Conservation (phyloP, 306 rosid species). For the Benincasa hispida region DNA sequence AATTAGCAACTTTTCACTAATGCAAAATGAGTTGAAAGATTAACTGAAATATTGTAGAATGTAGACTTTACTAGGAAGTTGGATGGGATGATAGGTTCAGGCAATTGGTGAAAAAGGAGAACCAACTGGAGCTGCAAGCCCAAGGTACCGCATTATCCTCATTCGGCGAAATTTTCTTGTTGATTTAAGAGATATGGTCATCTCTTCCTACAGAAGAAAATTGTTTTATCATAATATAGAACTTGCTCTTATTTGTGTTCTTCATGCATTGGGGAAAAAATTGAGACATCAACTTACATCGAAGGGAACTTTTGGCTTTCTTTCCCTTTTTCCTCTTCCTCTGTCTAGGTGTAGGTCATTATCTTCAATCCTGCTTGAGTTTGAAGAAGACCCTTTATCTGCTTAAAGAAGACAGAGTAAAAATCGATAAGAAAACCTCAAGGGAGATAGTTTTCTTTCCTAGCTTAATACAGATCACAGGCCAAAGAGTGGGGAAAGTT, state of each 20-base stretch:
- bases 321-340: conserved; percentile 56
- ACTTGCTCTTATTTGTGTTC: neutral
- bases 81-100: neutral
- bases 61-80: conserved; percentile 1
- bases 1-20: neutral
- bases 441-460: too few relatives aligned
- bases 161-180: conserved; percentile 38
- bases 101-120: conserved; percentile 36
- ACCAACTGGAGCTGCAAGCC: conserved; percentile 61
- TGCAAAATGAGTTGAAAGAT: neutral
- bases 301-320: conserved; percentile 56
- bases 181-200: conserved; percentile 25
- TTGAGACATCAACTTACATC: conserved; percentile 39
- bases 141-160: conserved; percentile 66
- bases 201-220: conserved; percentile 35
- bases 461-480: neutral
- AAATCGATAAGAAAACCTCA: neutral
- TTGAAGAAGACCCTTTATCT: conserved; percentile 48
- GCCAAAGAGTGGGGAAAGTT: conserved; percentile 5
- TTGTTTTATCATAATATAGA: neutral
- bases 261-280: neutral
- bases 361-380: conserved; percentile 35
- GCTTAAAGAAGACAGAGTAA: conserved; percentile 13
- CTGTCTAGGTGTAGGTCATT: conserved; percentile 25
- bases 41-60: neutral